Conservation (phyloP, 2,329 filamentous ascomycete species). For the Acarospora socialis region DNA sequence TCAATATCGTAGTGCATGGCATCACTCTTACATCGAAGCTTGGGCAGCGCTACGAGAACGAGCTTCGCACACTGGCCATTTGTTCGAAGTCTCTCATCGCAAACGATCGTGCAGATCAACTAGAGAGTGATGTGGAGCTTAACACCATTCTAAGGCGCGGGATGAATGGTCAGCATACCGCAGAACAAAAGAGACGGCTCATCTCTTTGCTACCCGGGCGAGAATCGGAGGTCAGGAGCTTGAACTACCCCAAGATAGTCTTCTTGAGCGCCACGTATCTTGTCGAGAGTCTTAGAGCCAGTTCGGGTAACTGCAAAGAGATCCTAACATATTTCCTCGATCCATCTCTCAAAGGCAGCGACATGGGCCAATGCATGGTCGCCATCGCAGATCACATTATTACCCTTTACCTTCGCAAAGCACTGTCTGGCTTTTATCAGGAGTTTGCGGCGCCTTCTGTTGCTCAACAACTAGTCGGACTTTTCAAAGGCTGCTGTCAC, state of each 20-base stretch:
- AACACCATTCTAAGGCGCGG: constrained; percentile 86
- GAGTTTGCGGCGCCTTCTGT: constrained; percentile 82
- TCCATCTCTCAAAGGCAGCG: constrained; percentile 54
- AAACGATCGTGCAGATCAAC: constrained; percentile 73
- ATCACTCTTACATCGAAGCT: constrained; percentile 63
- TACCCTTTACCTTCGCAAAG: constrained; percentile 64
- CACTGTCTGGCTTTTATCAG: constrained; percentile 54
- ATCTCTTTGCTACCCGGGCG: constrained; percentile 59
- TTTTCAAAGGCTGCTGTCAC: constrained; percentile 85
- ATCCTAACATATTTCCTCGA: constrained; percentile 90
- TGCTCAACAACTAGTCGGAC: constrained; percentile 70
- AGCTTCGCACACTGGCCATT: constrained; percentile 71
- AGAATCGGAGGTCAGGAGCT: constrained; percentile 60
- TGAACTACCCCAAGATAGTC: constrained; percentile 82
- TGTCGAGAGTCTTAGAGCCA: constrained; percentile 75
- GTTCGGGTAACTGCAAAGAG: constrained; percentile 78
- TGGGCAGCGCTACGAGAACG: constrained; percentile 56
- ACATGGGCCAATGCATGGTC: constrained; percentile 48
- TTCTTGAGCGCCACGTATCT: constrained; percentile 85
- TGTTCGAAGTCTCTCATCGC: constrained; percentile 79
- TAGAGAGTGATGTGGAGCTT: constrained; percentile 92
- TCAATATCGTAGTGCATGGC: constrained; percentile 91
- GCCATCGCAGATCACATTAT: constrained; percentile 55
- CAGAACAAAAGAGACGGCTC: constrained; percentile 68
- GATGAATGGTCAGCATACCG: constrained; percentile 62